Evolutionary conservation across 1,284 basidiomycete species (phyloP), one percentile per base, ranked within the genome.

Genomic region (Ganoderma sinense): DNA sequence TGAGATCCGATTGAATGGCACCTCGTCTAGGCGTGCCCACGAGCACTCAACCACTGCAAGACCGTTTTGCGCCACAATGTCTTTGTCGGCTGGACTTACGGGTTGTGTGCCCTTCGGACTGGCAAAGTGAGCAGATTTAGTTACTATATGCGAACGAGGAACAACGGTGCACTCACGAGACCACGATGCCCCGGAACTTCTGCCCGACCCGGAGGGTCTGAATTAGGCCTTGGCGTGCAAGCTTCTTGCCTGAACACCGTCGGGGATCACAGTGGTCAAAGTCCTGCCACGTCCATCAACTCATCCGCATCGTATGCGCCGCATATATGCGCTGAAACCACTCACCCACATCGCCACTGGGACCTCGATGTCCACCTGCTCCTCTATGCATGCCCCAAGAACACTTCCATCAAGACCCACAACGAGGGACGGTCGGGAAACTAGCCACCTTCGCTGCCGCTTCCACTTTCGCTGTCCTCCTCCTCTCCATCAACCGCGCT

Each of bases 231-330:
- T 97, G 86, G 5, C 97, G 86, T 0, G 95, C 86, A 0, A 99
- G 89, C 79, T 97, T 97, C 85, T 98, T 98, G 14, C 97, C 97
- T 10, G 95, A 97, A 78, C 97, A 99, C 45, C 96, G 90, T 64
- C 91, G 91, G 0, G 97, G 97, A 80, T 99, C 97, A 80, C 97
- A 99, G 79, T 99, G 97, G 78, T 96, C 93, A 80, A 99, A 98
- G 80, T 99, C 97, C 95, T 96, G 20, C 33, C 16, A 3, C 1
- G 7, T 13, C 18, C 13, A n/a, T 56, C 4, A 31, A 43, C 48
- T 20, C 14, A 26, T 62, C 39, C 40, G 51, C 36, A 33, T n/a
- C 23, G 45, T 36, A 26, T 14, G 4, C 31, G 18, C 23, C 18
- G n/a, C 45, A 31, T 29, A 40, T 33, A 40, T 26, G 2, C 48